Evolutionary conservation across 2,329 filamentous ascomycete genomes (phyloP), one percentile per base, ranked within the genome.

Genomic region (Trichoderma lentiforme): DNA sequence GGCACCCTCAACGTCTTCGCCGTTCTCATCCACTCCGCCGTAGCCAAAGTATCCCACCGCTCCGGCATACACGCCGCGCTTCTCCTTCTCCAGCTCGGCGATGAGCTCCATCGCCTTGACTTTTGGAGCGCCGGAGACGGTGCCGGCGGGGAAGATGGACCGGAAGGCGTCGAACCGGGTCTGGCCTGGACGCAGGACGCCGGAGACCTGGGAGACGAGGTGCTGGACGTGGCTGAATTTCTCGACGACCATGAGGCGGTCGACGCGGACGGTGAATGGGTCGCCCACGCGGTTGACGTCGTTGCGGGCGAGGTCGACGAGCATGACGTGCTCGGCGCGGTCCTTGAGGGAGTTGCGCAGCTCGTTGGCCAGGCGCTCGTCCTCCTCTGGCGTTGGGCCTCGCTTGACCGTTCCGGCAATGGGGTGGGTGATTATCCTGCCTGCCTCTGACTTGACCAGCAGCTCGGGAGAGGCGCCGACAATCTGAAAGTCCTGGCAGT

Each of bases 41-140:
- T 97, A 98, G 11, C 95, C 95, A 82, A 98, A 99, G 84, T 98
- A 99, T 2, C 96, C 96, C 0, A 98, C 95, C 0, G 96, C 96
- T 32, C 96, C 96, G 9, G 96, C 96, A 79, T 99, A 99, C 51
- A 98, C 90, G 53, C 96, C 95, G 70, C 96, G 88, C 86, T 98
- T 98, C 87, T 99, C 96, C 75, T 88, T 86, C 83, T 99, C 96
- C 61, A 98, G 84, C 84, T 98, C 95, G 61, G 93, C 94, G 77
- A 99, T 99, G 73, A 99, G 86, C 83, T 98, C 93, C 96, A 99
- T 99, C 3, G 96, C 96, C 74, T 91, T 90, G 70, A 99, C 94
- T 84, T 99, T 99, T 72, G 96, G 96, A 4, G 96, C 95, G 5
- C 96, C 96, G 21, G 93, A 96, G 34, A 98, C 95, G 0, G 96